Percentiles rank a stretch among this genome's conserved stretches.
Evolutionary conservation across 805 yeast genomes (phyloP).

Genomic region (Brettanomyces bruxellensis): DNA sequence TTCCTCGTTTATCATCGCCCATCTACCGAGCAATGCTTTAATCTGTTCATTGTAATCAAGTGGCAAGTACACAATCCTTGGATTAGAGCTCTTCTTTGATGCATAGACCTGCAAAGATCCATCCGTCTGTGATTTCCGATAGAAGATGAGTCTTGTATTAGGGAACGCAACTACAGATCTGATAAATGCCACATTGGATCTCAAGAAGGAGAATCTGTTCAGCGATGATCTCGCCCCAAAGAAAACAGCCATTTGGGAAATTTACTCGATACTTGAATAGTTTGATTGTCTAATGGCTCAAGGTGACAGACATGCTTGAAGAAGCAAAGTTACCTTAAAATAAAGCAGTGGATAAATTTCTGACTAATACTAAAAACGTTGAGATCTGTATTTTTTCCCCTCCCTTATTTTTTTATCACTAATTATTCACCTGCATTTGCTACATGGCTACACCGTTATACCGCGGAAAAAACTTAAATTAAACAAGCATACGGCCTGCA

Average conservation of each 20-base stretch:
- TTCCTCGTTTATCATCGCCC: conserved; percentile 15
- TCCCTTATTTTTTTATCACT: too few relatives aligned
- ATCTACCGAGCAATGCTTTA: conserved; percentile 8
- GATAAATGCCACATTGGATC: conserved; percentile 48
- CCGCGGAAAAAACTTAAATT: too few relatives aligned
- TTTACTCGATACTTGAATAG: background rate
- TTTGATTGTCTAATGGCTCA: too few relatives aligned
- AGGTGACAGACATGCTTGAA: too few relatives aligned
- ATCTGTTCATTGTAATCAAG: conserved; percentile 1
- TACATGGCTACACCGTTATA: too few relatives aligned
- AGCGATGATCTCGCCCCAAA: conserved; percentile 32
- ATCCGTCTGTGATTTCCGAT: conserved; percentile 7
- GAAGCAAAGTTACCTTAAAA: too few relatives aligned
- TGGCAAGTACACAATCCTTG: background rate
- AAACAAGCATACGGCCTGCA: too few relatives aligned
- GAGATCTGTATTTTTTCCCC: too few relatives aligned
- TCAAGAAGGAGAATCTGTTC: conserved; percentile 55
- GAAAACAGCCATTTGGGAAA: conserved; percentile 3
- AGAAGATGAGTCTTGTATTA: conserved; percentile 39
- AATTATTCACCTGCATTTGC: too few relatives aligned
- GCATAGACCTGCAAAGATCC: background rate
- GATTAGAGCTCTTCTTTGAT: too few relatives aligned
- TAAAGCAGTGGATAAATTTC: too few relatives aligned
- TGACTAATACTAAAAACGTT: too few relatives aligned
- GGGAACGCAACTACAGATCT: conserved; percentile 5